phyloP scores from a whole-genome alignment of 2,329 filamentous ascomycete genomes.

The Pseudonectria buxi region DNA sequence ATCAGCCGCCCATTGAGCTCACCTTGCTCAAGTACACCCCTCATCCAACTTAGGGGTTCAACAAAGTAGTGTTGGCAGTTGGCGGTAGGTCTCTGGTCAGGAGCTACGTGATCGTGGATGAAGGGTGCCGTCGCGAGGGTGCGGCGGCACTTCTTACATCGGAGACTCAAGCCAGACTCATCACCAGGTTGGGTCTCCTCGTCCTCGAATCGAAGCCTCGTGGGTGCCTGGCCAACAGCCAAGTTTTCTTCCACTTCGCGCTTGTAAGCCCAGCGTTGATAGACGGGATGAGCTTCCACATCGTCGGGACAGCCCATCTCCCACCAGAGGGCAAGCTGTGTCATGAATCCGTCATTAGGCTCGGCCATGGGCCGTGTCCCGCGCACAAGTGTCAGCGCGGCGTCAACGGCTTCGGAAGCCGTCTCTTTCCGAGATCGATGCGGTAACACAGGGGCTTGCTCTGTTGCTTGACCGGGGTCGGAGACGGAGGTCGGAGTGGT shows the following conservation, averaged over 20 bases:
- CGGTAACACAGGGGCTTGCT: slow-evolving; percentile 6
- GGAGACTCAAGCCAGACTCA: slow-evolving; percentile 38
- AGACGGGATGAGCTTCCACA: slow-evolving; percentile 62
- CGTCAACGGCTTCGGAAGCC: slow-evolving; percentile 42
- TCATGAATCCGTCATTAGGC: slow-evolving; percentile 87
- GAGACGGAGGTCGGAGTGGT: slow-evolving; percentile 21
- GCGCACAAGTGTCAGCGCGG: slow-evolving; percentile 63
- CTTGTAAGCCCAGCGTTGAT: slow-evolving; percentile 64
- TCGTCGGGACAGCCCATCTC: slow-evolving; percentile 71
- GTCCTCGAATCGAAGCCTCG: slow-evolving; percentile 77
- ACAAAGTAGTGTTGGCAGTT: slow-evolving; percentile 81
- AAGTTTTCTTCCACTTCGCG: slow-evolving; percentile 51
- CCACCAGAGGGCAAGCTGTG: slow-evolving; percentile 80
- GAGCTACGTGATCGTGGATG: slow-evolving; percentile 55
- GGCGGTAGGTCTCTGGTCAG: slow-evolving; percentile 10
- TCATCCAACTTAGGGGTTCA: slow-evolving; percentile 94
- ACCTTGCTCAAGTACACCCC: slow-evolving; percentile 69
- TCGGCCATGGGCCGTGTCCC: slow-evolving; percentile 70
- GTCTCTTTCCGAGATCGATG: slow-evolving; percentile 26
- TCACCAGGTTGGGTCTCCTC: slow-evolving; percentile 45
- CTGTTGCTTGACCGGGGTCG: slow-evolving; percentile 7
- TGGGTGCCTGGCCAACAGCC: slow-evolving; percentile 71
- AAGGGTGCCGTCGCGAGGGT: slow-evolving; percentile 52
- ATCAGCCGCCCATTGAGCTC: slow-evolving; percentile 75
- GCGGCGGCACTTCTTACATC: slow-evolving; percentile 87